phyloP scores from a whole-genome alignment of 2,329 filamentous ascomycete genomes.

The Dactylellina sp. region DNA sequence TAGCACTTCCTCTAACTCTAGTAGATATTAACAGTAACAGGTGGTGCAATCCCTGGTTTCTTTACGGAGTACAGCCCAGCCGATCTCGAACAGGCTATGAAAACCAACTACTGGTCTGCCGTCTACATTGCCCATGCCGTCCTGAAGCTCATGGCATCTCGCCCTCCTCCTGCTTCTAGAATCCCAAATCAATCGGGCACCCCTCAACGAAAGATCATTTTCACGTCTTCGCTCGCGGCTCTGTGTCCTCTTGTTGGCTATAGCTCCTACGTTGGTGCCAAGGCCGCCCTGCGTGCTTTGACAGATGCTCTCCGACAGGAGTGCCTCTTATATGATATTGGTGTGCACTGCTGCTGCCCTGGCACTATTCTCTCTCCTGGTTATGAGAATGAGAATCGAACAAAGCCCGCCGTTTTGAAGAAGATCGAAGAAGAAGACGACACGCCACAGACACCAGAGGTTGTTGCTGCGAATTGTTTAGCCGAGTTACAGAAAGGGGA shows the following conservation, averaged over 20 bases:
- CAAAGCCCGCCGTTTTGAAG: slow-evolving; percentile 83
- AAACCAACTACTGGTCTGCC: slow-evolving; percentile 65
- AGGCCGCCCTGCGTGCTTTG: slow-evolving; percentile 84
- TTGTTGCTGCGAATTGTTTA: slow-evolving; percentile 78
- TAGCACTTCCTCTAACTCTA: no score
- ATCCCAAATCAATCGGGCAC: neutral
- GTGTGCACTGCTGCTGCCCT: slow-evolving; percentile 74
- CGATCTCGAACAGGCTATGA: slow-evolving; percentile 63
- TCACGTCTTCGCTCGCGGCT: slow-evolving; percentile 82
- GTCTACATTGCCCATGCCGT: slow-evolving; percentile 64
- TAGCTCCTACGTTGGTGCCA: slow-evolving; percentile 82
- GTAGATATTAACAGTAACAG: slow-evolving; percentile 63
- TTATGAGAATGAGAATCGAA: slow-evolving; percentile 77
- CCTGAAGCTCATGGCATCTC: slow-evolving; percentile 62
- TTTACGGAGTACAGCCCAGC: slow-evolving; percentile 64
- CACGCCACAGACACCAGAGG: slow-evolving; percentile 67
- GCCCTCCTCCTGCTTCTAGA: slow-evolving; percentile 64
- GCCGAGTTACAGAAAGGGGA: slow-evolving; percentile 81
- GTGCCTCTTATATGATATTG: slow-evolving; percentile 84
- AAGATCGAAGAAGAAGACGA: slow-evolving; percentile 84
- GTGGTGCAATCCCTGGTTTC: slow-evolving; percentile 58
- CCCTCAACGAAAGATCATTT: slow-evolving; percentile 78
- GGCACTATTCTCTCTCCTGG: slow-evolving; percentile 84
- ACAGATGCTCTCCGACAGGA: slow-evolving; percentile 87
- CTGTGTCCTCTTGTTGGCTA: slow-evolving; percentile 86